Evolutionary conservation across 73 alveolate species (phyloP).

Genomic region (Halteria grandinella): DNA sequence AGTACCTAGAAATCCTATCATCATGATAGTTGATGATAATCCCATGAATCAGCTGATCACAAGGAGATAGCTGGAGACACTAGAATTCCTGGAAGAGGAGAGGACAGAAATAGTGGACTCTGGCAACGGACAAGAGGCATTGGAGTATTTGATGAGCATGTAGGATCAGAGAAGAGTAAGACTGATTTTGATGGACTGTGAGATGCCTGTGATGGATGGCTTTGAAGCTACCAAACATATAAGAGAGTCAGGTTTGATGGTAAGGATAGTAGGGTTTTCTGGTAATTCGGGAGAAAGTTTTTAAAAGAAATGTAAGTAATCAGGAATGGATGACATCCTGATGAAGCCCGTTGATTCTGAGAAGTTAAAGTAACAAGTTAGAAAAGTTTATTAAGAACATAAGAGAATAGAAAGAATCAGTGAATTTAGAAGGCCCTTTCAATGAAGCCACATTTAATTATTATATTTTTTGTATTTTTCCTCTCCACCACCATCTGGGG

Average conservation of each 20-base stretch:
- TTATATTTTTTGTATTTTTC: too few relatives aligned
- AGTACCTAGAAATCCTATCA: constrained; percentile 1
- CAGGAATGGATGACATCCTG: constrained; percentile 42
- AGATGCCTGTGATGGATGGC: constrained; percentile 47
- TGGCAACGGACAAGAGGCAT: constrained; percentile 42
- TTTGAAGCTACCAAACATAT: constrained; percentile 43
- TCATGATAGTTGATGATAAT: constrained; percentile 50
- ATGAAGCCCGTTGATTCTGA: constrained; percentile 46
- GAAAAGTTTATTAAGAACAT: too few relatives aligned
- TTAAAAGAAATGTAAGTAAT: constrained; percentile 20
- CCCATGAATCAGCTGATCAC: constrained; percentile 31
- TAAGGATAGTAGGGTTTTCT: constrained; percentile 6
- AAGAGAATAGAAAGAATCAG: too few relatives aligned
- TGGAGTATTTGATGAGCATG: neutral
- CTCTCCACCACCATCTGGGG: too few relatives aligned
- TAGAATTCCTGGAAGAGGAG: neutral
- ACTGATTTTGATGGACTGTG: constrained; percentile 51
- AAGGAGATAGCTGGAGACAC: constrained; percentile 30
- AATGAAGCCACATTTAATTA: too few relatives aligned
- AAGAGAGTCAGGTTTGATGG: constrained; percentile 15
- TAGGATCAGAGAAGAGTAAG: neutral
- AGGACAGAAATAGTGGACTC: constrained; percentile 9
- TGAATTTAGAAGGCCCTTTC: too few relatives aligned
- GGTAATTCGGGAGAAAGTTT: constrained; percentile 35
- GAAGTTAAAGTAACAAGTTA: too few relatives aligned